phyloP scores from a whole-genome alignment of 768 basidiomycete genomes.

The Auriscalpium vulgare region DNA sequence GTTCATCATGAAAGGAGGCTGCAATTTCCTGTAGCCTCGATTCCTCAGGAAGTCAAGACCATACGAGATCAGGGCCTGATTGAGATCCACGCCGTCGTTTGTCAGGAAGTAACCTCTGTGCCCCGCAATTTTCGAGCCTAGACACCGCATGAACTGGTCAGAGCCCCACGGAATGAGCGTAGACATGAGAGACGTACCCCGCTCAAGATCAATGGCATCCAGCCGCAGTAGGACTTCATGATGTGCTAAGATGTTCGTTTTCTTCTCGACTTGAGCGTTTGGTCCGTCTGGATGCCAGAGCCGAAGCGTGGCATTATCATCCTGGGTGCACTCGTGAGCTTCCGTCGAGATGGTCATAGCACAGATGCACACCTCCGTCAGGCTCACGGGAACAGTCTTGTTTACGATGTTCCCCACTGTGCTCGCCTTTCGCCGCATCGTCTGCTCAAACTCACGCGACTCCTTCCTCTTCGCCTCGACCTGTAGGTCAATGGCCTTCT shows the following conservation, averaged over 20 bases:
- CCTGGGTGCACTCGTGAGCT: constrained; percentile 36
- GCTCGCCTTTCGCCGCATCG: constrained; percentile 74
- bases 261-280: constrained; percentile 61
- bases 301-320: constrained; percentile 77
- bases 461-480: constrained; percentile 72
- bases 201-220: constrained; percentile 94
- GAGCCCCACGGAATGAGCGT: background rate
- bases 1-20: constrained; percentile 98
- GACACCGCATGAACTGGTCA: background rate
- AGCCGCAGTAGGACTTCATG: constrained; percentile 92
- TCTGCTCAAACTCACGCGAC: constrained; percentile 63
- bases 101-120: constrained; percentile 97
- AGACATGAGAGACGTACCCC: constrained; percentile 45
- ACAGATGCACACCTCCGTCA: constrained; percentile 64
- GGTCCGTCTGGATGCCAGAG: constrained; percentile 85
- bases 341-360: background rate
- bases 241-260: constrained; percentile 83
- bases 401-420: constrained; percentile 92
- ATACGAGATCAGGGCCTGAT: constrained; percentile 92
- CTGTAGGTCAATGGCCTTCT: constrained; percentile 78
- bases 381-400: constrained; percentile 73
- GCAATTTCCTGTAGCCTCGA: constrained; percentile 84
- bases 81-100: constrained; percentile 93
- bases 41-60: constrained; percentile 88
- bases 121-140: constrained; percentile 87